Conservation (phyloP, 1,284 basidiomycete species). For the Taiwanofungus camphoratus region DNA sequence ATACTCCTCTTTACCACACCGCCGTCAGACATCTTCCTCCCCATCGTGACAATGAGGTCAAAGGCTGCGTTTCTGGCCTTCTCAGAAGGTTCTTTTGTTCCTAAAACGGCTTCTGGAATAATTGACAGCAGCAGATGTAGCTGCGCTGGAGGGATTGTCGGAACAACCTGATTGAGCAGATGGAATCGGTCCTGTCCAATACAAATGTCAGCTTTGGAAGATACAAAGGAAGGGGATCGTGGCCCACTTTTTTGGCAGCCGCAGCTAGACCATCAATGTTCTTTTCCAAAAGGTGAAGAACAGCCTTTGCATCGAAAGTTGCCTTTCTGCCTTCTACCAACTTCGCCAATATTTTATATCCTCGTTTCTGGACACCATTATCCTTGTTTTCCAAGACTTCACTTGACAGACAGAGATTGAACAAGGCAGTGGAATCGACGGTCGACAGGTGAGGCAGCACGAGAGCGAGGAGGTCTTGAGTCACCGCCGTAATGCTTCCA, state of each 20-base stretch:
- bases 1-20: constrained; percentile 78
- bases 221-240: not conserved
- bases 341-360: constrained; percentile 83
- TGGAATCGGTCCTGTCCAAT: constrained; percentile 71
- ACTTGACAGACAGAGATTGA: constrained; percentile 54
- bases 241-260: constrained; percentile 79
- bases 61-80: constrained; percentile 88
- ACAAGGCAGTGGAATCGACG: constrained; percentile 55
- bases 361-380: constrained; percentile 92
- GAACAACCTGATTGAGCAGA: constrained; percentile 72
- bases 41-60: constrained; percentile 89
- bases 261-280: constrained; percentile 63
- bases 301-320: constrained; percentile 45
- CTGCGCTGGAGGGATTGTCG: constrained; percentile 62
- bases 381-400: constrained; percentile 70
- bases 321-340: constrained; percentile 62
- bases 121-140: constrained; percentile 86
- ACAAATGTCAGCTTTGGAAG: not conserved
- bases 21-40: constrained; percentile 85
- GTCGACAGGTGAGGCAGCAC: constrained; percentile 75
- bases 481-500: constrained; percentile 65
- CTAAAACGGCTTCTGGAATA: constrained; percentile 94
- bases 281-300: constrained; percentile 62
- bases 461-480: constrained; percentile 86
- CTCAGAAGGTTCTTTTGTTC: constrained; percentile 96